Percentiles rank a stretch among this genome's conserved stretches.
Conservation (phyloP, 2,329 filamentous ascomycete genomes). For the Alternaria triticimaculans region DNA sequence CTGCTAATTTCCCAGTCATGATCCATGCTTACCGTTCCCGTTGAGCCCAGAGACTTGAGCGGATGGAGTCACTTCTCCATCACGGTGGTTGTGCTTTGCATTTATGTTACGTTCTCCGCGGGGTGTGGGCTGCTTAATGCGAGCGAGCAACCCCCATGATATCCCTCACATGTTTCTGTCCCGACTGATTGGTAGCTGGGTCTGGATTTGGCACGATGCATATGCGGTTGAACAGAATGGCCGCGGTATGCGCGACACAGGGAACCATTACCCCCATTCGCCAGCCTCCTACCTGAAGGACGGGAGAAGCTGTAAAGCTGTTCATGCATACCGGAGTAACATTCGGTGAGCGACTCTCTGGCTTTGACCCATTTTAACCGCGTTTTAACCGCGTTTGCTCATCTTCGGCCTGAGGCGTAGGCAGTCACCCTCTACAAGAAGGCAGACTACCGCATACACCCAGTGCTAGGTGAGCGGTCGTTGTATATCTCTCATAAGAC, state of each 20-base stretch:
- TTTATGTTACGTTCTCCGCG: not conserved
- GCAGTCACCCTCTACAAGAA: not conserved
- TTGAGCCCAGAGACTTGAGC: not conserved
- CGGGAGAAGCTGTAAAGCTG: not conserved
- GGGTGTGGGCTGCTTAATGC: not conserved
- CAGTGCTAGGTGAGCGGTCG: not conserved
- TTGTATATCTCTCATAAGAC: not conserved
- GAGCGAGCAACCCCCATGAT: not conserved
- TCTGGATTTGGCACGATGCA: not conserved
- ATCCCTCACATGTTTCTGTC: not conserved
- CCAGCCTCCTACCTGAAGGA: not conserved
- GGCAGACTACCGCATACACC: not conserved
- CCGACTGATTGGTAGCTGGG: not conserved
- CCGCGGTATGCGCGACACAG: not conserved
- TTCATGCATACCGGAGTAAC: not conserved
- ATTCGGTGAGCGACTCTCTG: not conserved
- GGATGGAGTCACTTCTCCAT: not conserved
- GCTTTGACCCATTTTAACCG: not conserved
- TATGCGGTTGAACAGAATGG: not conserved
- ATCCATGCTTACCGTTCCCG: not conserved
- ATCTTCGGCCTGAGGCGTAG: rapidly evolving
- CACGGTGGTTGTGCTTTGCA: not conserved
- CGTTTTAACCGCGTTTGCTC: not conserved
- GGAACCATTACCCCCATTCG: not conserved
- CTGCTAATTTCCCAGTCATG: not conserved